Evolutionary conservation across 176 grass and related monocot species (phyloP).

Genomic region (Hordeum marinum): DNA sequence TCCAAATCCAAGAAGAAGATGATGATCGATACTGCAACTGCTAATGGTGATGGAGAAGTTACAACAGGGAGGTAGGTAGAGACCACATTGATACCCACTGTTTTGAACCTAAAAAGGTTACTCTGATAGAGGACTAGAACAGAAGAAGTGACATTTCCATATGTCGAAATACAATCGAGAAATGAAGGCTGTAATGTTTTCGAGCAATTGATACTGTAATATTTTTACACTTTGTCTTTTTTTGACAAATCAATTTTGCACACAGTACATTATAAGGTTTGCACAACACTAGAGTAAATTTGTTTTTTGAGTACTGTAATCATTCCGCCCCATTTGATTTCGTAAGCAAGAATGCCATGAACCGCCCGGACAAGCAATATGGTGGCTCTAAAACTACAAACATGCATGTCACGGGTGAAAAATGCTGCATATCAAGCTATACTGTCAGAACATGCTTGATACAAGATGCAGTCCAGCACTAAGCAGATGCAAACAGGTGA

Average conservation of each 20-base stretch:
- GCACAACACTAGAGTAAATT: neutral
- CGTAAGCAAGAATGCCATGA: neutral
- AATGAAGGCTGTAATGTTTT: neutral
- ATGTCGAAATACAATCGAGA: neutral
- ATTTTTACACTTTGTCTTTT: conserved; percentile 13
- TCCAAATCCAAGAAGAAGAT: conserved; percentile 34
- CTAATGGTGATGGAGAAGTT: neutral
- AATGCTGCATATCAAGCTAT: neutral
- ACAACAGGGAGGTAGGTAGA: conserved; percentile 21
- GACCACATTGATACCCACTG: neutral
- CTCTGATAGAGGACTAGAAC: neutral
- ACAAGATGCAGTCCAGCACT: neutral
- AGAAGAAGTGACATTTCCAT: neutral
- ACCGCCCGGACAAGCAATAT: neutral
- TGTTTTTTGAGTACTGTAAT: neutral
- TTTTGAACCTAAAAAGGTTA: neutral
- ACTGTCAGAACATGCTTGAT: neutral
- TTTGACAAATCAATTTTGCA: conserved; percentile 13
- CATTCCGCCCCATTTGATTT: neutral
- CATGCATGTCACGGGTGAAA: neutral
- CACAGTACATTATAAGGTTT: neutral
- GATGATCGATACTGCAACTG: neutral
- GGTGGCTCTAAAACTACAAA: neutral
- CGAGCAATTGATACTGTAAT: neutral
- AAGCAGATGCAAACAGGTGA: neutral